phyloP scores from a whole-genome alignment of 768 basidiomycete genomes.

The Gymnopilus dilepis region DNA sequence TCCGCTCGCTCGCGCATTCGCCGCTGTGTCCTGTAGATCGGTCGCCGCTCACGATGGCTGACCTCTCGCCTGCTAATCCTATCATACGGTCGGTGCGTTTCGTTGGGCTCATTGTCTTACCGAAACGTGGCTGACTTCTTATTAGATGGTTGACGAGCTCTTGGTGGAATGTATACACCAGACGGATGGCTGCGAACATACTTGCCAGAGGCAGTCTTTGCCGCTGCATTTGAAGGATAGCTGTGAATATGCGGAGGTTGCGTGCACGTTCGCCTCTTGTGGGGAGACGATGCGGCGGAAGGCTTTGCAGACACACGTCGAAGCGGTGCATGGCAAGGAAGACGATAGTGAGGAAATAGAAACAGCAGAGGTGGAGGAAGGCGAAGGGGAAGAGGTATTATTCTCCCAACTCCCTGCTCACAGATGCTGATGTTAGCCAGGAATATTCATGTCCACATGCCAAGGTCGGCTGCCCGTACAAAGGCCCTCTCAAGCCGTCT shows the following conservation, averaged over 20 bases:
- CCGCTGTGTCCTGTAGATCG: conserved; percentile 87
- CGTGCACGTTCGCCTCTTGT: conserved; percentile 56
- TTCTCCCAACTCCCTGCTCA: background rate
- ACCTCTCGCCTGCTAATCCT: conserved; percentile 70
- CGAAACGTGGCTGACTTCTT: conserved; percentile 4
- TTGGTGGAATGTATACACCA: conserved; percentile 72
- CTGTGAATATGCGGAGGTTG: conserved; percentile 62
- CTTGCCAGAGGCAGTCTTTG: conserved; percentile 72
- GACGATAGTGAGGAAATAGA: conserved; percentile 11
- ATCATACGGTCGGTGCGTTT: conserved; percentile 74
- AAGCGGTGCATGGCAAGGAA: conserved; percentile 22
- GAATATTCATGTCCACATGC: conserved; percentile 42
- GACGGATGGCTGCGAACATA: conserved; percentile 61
- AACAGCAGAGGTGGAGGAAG: conserved; percentile 10
- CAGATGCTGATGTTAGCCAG: background rate
- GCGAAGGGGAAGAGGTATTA: conserved; percentile 1
- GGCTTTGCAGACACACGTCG: conserved; percentile 41
- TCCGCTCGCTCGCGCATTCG: conserved; percentile 67
- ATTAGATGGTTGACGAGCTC: conserved; percentile 83
- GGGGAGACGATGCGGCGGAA: conserved; percentile 46
- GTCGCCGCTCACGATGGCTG: conserved; percentile 59
- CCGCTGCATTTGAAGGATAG: conserved; percentile 60
- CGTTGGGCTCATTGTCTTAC: background rate
- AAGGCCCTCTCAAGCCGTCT: conserved; percentile 41
- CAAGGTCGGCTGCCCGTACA: conserved; percentile 59